These are phyloP conservation scores for Paramecium octaurelia DNA, from an alignment of 73 alveolate genomes.

Conservation along the genomic window DNA sequence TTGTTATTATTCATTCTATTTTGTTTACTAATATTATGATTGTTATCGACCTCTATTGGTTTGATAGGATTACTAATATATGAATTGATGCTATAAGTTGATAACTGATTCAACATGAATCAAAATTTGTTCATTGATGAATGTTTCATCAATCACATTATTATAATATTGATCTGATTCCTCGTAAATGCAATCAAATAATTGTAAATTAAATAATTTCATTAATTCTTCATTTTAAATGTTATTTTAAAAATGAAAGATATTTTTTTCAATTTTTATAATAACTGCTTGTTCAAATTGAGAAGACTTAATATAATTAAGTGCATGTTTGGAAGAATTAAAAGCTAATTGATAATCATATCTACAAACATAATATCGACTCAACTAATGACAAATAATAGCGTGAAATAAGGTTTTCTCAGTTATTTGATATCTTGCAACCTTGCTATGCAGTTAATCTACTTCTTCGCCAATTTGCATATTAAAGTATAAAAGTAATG, in stretches of 20 bases:
- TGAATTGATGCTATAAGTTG: not conserved
- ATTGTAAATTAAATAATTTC: not conserved
- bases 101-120: not conserved
- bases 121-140: not conserved
- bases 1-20: not conserved
- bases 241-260: not conserved
- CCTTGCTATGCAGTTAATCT: not conserved
- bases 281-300: not conserved
- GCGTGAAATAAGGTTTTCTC: not conserved
- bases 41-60: not conserved
- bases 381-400: not conserved
- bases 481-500: not conserved
- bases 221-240: not conserved
- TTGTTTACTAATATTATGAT: not conserved
- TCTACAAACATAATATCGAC: not conserved
- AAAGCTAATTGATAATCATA: not conserved
- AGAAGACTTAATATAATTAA: not conserved
- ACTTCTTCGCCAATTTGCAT: not conserved
- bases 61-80: not conserved
- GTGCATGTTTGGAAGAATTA: not conserved
- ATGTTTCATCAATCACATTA: not conserved
- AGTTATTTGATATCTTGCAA: not conserved
- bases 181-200: not conserved
- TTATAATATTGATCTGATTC: not conserved
- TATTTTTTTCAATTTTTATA: not conserved